phyloP scores from a whole-genome alignment of 2,329 filamentous ascomycete species.

The Ascochyta rabiei region DNA sequence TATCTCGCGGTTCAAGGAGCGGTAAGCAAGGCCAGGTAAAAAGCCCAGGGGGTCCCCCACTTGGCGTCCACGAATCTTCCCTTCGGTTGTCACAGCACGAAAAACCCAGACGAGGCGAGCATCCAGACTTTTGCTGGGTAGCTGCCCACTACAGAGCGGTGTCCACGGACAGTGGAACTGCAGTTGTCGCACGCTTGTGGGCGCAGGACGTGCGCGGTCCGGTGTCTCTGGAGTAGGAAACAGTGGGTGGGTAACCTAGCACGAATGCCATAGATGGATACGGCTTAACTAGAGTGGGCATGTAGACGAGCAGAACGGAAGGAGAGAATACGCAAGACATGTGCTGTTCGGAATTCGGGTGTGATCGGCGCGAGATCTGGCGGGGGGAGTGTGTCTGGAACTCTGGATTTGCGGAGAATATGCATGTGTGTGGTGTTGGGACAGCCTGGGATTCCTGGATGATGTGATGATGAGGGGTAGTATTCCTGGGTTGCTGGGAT shows the following conservation, averaged over 20 bases:
- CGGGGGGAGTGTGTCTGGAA: conserved; percentile 33
- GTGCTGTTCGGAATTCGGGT: conserved; percentile 19
- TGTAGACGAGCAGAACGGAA: neutral
- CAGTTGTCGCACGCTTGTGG: neutral
- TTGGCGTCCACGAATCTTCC: conserved; percentile 8
- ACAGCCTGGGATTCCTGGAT: conserved; percentile 10
- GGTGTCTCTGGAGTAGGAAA: neutral
- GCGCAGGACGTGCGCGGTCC: conserved; percentile 4
- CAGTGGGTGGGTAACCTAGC: neutral
- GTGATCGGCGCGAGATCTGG: conserved; percentile 34
- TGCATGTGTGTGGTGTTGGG: conserved; percentile 11
- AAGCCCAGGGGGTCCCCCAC: conserved; percentile 1
- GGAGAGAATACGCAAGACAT: neutral
- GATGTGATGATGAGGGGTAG: conserved; percentile 32
- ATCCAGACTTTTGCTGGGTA: neutral
- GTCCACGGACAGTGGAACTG: too few species aligned
- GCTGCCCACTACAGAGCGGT: too few species aligned
- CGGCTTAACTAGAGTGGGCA: neutral
- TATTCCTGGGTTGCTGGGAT: neutral
- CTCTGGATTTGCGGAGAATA: conserved; percentile 28
- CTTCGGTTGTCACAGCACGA: neutral
- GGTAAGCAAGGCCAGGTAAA: conserved; percentile 12
- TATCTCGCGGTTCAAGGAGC: neutral
- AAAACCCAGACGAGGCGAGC: conserved; percentile 1
- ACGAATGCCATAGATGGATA: neutral